These are phyloP conservation scores for Neoscytalidium dimidiatum DNA, from an alignment of 2,329 filamentous ascomycete species.

Conservation along the genomic window DNA sequence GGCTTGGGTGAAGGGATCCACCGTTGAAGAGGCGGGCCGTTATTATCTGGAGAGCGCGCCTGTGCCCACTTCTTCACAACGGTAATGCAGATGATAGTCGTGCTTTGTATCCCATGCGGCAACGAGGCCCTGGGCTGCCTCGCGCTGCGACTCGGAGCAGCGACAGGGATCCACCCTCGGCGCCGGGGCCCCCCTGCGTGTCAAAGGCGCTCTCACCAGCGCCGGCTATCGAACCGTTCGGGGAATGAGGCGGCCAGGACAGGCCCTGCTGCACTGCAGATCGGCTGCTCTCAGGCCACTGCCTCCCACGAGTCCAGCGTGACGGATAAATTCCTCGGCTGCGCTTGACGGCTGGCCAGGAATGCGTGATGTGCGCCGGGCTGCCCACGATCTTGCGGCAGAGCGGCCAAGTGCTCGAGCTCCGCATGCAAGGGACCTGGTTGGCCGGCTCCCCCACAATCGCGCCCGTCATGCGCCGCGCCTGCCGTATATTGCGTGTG, in stretches of 20 bases:
- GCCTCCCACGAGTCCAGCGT: constrained; percentile 18
- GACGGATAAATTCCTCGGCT: constrained; percentile 27
- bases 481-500: constrained; percentile 13
- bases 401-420: constrained; percentile 14
- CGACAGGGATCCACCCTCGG: constrained; percentile 20
- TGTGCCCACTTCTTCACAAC: constrained; percentile 37
- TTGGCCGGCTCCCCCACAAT: constrained; percentile 15
- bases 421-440: constrained; percentile 11
- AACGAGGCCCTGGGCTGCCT: constrained; percentile 11
- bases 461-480: constrained; percentile 3
- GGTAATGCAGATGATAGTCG: constrained; percentile 40
- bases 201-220: constrained; percentile 14
- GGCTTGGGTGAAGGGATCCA: constrained; percentile 20
- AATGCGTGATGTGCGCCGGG: constrained; percentile 19
- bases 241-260: constrained; percentile 39
- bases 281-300: constrained; percentile 26
- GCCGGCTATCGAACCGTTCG: constrained; percentile 42
- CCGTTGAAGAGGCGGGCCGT: constrained; percentile 25
- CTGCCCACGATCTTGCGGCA: constrained; percentile 18
- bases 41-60: constrained; percentile 23
- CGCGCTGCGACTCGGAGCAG: constrained; percentile 20
- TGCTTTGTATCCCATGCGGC: constrained; percentile 17
- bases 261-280: constrained; percentile 44
- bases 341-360: constrained; percentile 16
- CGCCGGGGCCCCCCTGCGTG: constrained; percentile 20